Evolutionary conservation across 768 basidiomycete genomes (phyloP), one percentile per base, ranked within the genome.

Genomic region (Mrakia hoshinonis): DNA sequence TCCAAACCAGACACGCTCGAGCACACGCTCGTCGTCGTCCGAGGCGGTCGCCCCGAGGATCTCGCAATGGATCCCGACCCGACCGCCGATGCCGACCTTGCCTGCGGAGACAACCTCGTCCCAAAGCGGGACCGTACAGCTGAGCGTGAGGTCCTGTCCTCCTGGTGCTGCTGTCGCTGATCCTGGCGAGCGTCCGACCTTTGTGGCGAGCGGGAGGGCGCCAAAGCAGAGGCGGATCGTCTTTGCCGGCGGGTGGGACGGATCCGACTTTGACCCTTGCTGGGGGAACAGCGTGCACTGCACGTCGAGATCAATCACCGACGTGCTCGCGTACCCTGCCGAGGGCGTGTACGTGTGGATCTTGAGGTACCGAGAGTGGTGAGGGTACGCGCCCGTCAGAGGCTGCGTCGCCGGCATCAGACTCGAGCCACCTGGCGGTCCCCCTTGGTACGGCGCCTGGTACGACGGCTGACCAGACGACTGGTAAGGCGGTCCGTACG

Each of bases 1-100:
- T 22, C 70, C 70, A 38, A 66, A 71, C 70, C 70, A 71, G 18
- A 71, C 54, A 6, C 70, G 24, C 52, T 71, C 62, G 11, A 71
- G 26, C 11, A 71, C 70, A 20, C 38, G 22, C 64, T 71, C 70
- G 7, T 49, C n/a, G 29, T 36, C 31, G 38, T 51, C 55, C 3
- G 51, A 52, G 4, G 24, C 34, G 38, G 38, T 24, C 36, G 54
- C 58, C 1, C 70, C 48, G 3, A 71, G 39, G 4, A 71, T 64
- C 70, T 71, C 70, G 48, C 64, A 66, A 36, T 65, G 63, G 2
- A 71, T 34, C 5, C 60, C 58, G 43, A 65, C 65, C 31, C 61
- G 26, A 9, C 62, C 29, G 22, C 48, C 62, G 13, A 2, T 9
- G 6, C 52, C 46, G 22, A 34, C 11, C 39, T 26, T 29, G 1